phyloP scores from a whole-genome alignment of 257 asterid species.

The Thymus quinquecostatus region DNA sequence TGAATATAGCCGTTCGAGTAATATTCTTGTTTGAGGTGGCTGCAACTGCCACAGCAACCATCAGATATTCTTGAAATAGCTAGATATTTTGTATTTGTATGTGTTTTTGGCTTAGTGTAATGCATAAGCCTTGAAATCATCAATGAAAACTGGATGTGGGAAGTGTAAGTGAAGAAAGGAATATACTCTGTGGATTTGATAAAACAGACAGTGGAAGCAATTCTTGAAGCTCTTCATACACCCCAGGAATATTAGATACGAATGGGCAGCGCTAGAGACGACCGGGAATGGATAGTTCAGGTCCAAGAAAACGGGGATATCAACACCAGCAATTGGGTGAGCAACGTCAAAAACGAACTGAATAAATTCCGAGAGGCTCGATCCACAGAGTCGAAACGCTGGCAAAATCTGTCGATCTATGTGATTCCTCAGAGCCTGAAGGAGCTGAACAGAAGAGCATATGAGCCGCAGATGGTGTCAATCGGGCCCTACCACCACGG shows the following conservation, averaged over 20 bases:
- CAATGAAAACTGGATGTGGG: too few species aligned
- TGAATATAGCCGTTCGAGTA: not conserved
- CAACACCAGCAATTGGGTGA: not conserved
- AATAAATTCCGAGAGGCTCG: not conserved
- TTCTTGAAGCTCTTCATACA: too few species aligned
- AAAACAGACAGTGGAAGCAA: too few species aligned
- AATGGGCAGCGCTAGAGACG: not conserved
- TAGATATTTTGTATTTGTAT: too few species aligned
- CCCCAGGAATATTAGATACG: too few species aligned
- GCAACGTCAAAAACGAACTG: not conserved
- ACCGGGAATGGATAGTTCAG: not conserved
- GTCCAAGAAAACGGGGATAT: not conserved
- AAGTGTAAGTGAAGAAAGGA: too few species aligned
- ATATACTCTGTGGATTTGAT: too few species aligned
- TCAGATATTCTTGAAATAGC: not conserved
- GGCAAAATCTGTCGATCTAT: not conserved
- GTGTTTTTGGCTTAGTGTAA: too few species aligned
- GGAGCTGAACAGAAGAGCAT: not conserved
- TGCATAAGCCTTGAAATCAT: too few species aligned
- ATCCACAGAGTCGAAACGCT: not conserved
- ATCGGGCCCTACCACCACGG: conserved; percentile 50
- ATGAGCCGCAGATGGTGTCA: conserved; percentile 41
- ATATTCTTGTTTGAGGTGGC: conserved; percentile 22
- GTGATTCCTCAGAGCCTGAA: not conserved
- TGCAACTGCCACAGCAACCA: not conserved